Evolutionary conservation across 2,329 filamentous ascomycete species (phyloP).

Genomic region (Aspergillus awamori): DNA sequence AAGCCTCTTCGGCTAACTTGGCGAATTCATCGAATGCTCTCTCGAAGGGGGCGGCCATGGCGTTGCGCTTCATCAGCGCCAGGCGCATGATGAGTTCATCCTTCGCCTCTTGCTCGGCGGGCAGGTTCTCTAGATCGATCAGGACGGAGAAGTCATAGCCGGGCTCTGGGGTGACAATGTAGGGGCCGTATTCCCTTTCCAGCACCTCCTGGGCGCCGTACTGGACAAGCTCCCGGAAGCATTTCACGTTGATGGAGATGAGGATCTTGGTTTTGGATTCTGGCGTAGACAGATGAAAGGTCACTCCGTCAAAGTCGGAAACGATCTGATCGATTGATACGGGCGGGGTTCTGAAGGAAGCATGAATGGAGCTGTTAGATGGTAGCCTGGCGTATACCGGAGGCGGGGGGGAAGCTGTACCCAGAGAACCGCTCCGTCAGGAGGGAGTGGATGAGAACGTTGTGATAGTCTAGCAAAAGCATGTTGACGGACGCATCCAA

Average conservation of each 20-base stretch:
- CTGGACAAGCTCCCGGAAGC: slow-evolving; percentile 86
- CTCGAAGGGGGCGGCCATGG: slow-evolving; percentile 98
- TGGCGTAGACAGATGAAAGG: slow-evolving; percentile 96
- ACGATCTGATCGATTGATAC: slow-evolving; percentile 95
- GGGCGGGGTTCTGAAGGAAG: slow-evolving; percentile 69
- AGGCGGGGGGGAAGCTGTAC: slow-evolving; percentile 51
- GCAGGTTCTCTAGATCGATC: slow-evolving; percentile 85
- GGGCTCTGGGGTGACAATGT: slow-evolving; percentile 81
- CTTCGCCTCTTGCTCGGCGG: slow-evolving; percentile 78
- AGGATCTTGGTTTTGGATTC: slow-evolving; percentile 92
- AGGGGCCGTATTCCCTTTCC: slow-evolving; percentile 89
- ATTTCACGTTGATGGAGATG: slow-evolving; percentile 92
- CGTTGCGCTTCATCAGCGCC: slow-evolving; percentile 92
- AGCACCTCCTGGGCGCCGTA: slow-evolving; percentile 93
- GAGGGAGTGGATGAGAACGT: slow-evolving; percentile 94
- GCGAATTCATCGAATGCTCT: slow-evolving; percentile 94
- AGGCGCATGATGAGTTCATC: slow-evolving; percentile 86
- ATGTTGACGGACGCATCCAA: slow-evolving; percentile 47
- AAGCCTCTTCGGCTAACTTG: slow-evolving; percentile 80
- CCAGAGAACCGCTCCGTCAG: slow-evolving; percentile 92
- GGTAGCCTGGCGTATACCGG: slow-evolving; percentile 39
- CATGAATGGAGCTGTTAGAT: slow-evolving; percentile 38
- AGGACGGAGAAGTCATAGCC: slow-evolving; percentile 96
- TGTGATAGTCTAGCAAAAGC: slow-evolving; percentile 99
- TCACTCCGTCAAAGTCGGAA: slow-evolving; percentile 98